Evolutionary conservation across 148 eudicot genomes (phyloP), one percentile per base, ranked within the genome.

Genomic region (Amaranthus palmeri): DNA sequence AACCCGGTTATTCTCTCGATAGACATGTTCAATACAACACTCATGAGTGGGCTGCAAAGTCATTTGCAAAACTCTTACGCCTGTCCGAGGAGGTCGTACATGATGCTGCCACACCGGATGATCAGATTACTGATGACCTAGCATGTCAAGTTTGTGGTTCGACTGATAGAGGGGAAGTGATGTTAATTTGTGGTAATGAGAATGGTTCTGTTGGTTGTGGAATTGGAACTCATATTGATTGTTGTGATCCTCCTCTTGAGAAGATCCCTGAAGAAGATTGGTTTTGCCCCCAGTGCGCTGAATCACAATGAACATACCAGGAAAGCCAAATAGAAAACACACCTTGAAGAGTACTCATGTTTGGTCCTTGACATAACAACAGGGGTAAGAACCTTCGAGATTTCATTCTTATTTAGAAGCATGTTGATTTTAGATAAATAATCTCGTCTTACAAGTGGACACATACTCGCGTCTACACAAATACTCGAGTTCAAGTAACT

Each of bases 161-260:
- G 41, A 76, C 79, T 53, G 96, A 90, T 62, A 82, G 96, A 78
- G 96, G 86, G 52, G 93, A 95, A 8, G 97, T 82, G 18, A 91
- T 95, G 96, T 71, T 95, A 76, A 82, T 95, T 3, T 95, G 99
- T 72, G 97, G 97, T 6, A 80, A 87, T 68, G 97, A 88, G 67
- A 81, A 70, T 7, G 90, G 97, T 66, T 60, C 79, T 18, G 8
- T 10, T 46, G 99, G 99, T 10, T 92, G 97, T 82, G 97, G 99
- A 49, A 72, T 75, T 11, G 99, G 99, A 18, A 80, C 77, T 1
- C 99, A 91, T 78, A 79, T 91, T 40, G 96, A 88, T 72, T 95
- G 97, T 72, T 85, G 87, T 63, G 79, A 91, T 81, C 99, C 99
- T 73, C 97, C 93, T 53, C 89, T 91, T 47, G 83, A 82, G 65